Percentiles rank a stretch among this genome's conserved stretches.
Conservation (phyloP, 345 rosid genomes). For the Citrus hindsii region DNA sequence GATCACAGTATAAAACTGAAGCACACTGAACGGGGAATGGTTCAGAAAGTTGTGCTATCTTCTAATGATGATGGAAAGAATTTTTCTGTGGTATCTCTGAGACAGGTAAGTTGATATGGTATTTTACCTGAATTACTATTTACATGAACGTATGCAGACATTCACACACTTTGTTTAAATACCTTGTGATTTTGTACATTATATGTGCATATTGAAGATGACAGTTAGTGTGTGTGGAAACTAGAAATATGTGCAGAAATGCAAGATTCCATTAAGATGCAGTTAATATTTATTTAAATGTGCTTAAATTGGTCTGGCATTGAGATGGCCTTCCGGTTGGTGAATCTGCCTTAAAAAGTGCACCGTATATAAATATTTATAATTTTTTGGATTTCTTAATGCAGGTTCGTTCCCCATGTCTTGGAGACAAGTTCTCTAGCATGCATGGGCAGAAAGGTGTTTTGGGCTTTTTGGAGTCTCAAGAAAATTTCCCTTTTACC, state of each 20-base stretch:
- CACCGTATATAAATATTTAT: neutral
- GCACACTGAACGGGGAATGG: slow-evolving; percentile 94
- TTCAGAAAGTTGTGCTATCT: slow-evolving; percentile 84
- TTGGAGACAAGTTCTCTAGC: slow-evolving; percentile 95
- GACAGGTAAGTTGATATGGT: slow-evolving; percentile 52
- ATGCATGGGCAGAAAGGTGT: slow-evolving; percentile 99
- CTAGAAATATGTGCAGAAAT: neutral
- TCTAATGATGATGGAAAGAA: slow-evolving; percentile 97
- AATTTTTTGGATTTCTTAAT: neutral
- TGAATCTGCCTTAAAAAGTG: neutral
- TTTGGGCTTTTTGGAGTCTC: slow-evolving; percentile 81
- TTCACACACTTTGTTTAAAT: neutral
- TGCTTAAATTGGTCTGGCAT: neutral
- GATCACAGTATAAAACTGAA: slow-evolving; percentile 85
- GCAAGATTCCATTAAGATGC: neutral
- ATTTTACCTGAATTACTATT: neutral
- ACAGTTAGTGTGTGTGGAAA: neutral
- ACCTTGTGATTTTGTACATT: neutral
- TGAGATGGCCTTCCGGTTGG: neutral
- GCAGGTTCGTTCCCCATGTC: slow-evolving; percentile 85
- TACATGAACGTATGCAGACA: neutral
- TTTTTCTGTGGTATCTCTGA: slow-evolving; percentile 76
- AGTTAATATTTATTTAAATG: neutral
- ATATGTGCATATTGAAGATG: neutral
- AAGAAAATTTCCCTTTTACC: slow-evolving; percentile 89